Evolutionary conservation across 2,329 filamentous ascomycete species (phyloP).

Genomic region (Cercospora sp.): DNA sequence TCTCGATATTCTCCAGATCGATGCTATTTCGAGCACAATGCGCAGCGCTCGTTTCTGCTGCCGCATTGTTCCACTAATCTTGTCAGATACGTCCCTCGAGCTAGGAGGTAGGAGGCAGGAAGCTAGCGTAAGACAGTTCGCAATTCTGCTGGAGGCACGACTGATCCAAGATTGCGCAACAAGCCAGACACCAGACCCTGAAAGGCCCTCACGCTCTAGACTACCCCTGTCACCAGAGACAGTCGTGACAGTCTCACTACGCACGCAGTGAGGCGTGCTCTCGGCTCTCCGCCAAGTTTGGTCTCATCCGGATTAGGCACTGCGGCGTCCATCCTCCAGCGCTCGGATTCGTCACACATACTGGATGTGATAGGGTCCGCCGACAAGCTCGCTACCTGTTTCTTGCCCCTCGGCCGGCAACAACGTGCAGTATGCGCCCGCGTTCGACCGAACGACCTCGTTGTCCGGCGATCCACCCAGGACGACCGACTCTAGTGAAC

Average conservation of each 20-base stretch:
- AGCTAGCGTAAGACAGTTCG: neutral
- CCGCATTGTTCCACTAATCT: neutral
- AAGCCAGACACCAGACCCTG: conserved; percentile 3
- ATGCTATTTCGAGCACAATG: neutral
- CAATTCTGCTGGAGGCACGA: neutral
- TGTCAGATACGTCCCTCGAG: neutral
- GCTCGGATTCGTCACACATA: neutral
- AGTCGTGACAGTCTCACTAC: neutral
- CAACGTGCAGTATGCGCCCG: neutral
- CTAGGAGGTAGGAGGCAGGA: neutral
- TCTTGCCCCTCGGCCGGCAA: neutral
- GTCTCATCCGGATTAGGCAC: neutral
- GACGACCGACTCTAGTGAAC: neutral
- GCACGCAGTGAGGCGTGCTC: neutral
- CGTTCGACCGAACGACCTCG: neutral
- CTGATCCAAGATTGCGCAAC: neutral
- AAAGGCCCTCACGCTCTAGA: neutral
- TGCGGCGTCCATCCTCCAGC: neutral
- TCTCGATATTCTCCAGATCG: neutral
- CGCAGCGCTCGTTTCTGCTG: neutral
- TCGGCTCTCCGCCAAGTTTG: neutral
- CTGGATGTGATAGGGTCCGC: neutral
- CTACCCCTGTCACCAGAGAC: neutral
- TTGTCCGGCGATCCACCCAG: neutral
- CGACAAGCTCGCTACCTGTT: neutral